Evolutionary conservation across 2,329 filamentous ascomycete genomes (phyloP).

Genomic region (Sclerotinia trifoliorum): DNA sequence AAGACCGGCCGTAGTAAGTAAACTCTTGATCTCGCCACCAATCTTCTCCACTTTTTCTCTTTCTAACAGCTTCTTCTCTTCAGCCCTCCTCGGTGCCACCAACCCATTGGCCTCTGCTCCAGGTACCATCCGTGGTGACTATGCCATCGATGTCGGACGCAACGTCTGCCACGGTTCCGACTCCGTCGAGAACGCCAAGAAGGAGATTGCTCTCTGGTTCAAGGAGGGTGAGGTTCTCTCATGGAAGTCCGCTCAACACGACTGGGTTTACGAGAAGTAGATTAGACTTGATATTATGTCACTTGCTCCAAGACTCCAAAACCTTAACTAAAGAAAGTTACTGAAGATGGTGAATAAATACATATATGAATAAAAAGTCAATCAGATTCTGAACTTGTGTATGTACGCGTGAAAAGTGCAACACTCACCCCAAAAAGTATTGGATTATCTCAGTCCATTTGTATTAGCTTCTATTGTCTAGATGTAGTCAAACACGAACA

Average conservation of each 20-base stretch:
- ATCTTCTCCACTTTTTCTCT: background rate
- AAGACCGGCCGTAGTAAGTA: slow-evolving; percentile 90
- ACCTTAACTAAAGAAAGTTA: background rate
- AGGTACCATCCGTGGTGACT: slow-evolving; percentile 95
- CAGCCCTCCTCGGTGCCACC: slow-evolving; percentile 93
- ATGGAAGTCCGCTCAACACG: slow-evolving; percentile 81
- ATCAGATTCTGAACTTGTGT: background rate
- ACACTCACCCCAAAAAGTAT: background rate
- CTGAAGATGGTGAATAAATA: slow-evolving; percentile 1
- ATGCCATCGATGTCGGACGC: slow-evolving; percentile 82
- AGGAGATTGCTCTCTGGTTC: slow-evolving; percentile 99
- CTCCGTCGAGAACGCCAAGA: slow-evolving; percentile 97
- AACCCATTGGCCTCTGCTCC: slow-evolving; percentile 94
- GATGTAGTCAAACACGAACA: background rate
- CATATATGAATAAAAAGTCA: slow-evolving; percentile 9
- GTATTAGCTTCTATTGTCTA: background rate
- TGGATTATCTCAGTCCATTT: background rate
- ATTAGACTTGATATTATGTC: slow-evolving; percentile 24
- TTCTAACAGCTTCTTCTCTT: slow-evolving; percentile 29
- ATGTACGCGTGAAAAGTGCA: background rate
- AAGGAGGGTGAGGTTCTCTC: slow-evolving; percentile 77
- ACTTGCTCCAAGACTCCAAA: background rate
- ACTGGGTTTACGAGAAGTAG: slow-evolving; percentile 96
- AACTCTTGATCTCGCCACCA: background rate
- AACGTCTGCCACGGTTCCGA: slow-evolving; percentile 99